Conservation (phyloP, 768 basidiomycete genomes). For the Amyloporia xantha region DNA sequence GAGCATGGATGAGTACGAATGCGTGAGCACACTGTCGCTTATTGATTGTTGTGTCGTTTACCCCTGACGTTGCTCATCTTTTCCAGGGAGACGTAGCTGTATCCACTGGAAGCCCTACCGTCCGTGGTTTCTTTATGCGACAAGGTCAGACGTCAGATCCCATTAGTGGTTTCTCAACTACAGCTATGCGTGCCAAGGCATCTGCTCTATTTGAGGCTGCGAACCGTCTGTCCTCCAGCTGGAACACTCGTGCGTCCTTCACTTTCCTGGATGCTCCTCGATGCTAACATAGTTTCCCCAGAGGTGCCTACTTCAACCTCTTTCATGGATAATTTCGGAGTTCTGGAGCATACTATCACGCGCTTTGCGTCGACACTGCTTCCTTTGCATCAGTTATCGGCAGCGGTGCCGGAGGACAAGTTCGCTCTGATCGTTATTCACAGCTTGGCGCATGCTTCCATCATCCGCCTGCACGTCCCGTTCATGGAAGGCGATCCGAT, state of each 20-base stretch:
- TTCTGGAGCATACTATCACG: slow-evolving; percentile 56
- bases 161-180: slow-evolving; percentile 60
- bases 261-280: too few species aligned
- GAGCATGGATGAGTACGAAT: slow-evolving; percentile 63
- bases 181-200: slow-evolving; percentile 66
- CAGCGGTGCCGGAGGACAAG: slow-evolving; percentile 49
- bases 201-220: slow-evolving; percentile 71
- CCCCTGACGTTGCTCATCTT: neutral
- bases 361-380: slow-evolving; percentile 60
- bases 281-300: too few species aligned
- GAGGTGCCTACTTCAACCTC: slow-evolving; percentile 40
- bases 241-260: slow-evolving; percentile 47
- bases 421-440: slow-evolving; percentile 54
- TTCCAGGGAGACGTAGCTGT: slow-evolving; percentile 52
- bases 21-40: slow-evolving; percentile 37
- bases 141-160: slow-evolving; percentile 48
- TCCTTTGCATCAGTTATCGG: slow-evolving; percentile 58
- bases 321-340: slow-evolving; percentile 51
- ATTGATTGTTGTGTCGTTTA: neutral
- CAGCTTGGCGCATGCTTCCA: slow-evolving; percentile 59
- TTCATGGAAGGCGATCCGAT: slow-evolving; percentile 53
- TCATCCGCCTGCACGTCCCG: slow-evolving; percentile 57
- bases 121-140: slow-evolving; percentile 49
- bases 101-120: slow-evolving; percentile 47
- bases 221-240: slow-evolving; percentile 50